Evolutionary conservation across 106 monocot species (phyloP).

Genomic region (Acanthochlamys bracteata): DNA sequence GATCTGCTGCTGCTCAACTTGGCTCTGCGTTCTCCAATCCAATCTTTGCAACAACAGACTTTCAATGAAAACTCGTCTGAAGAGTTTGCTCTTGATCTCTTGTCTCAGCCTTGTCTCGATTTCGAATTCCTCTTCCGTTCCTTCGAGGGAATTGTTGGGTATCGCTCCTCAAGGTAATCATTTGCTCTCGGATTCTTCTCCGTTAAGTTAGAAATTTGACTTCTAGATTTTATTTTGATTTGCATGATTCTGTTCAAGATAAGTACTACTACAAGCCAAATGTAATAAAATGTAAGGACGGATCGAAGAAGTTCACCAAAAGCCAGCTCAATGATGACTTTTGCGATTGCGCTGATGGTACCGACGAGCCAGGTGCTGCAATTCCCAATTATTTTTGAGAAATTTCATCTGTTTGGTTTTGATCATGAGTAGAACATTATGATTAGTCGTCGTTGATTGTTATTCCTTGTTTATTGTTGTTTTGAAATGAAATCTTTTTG

Average conservation of each 20-base stretch:
- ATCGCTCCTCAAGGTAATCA: slow-evolving; percentile 56
- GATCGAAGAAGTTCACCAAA: slow-evolving; percentile 74
- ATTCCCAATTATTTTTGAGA: not conserved
- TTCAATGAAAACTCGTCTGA: slow-evolving; percentile 15
- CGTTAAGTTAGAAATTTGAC: slow-evolving; percentile 1
- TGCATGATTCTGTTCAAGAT: slow-evolving; percentile 19
- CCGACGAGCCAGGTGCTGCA: slow-evolving; percentile 78
- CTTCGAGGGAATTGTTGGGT: slow-evolving; percentile 41
- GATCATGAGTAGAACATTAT: not conserved
- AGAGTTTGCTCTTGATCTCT: slow-evolving; percentile 13
- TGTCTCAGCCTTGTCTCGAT: slow-evolving; percentile 16
- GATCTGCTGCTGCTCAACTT: too few species aligned
- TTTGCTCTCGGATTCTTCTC: not conserved
- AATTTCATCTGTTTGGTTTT: not conserved
- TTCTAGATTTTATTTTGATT: slow-evolving; percentile 1
- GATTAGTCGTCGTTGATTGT: not conserved
- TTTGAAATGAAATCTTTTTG: not conserved
- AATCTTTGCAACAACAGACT: not conserved
- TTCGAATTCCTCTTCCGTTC: slow-evolving; percentile 14
- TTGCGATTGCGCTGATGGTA: slow-evolving; percentile 94
- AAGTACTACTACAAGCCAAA: slow-evolving; percentile 51
- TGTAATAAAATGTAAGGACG: slow-evolving; percentile 89
- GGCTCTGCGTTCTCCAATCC: too few species aligned
- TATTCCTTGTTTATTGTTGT: not conserved
- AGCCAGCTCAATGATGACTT: slow-evolving; percentile 92